Conservation (phyloP, 306 rosid genomes). For the Elaeagnus macrophylla region DNA sequence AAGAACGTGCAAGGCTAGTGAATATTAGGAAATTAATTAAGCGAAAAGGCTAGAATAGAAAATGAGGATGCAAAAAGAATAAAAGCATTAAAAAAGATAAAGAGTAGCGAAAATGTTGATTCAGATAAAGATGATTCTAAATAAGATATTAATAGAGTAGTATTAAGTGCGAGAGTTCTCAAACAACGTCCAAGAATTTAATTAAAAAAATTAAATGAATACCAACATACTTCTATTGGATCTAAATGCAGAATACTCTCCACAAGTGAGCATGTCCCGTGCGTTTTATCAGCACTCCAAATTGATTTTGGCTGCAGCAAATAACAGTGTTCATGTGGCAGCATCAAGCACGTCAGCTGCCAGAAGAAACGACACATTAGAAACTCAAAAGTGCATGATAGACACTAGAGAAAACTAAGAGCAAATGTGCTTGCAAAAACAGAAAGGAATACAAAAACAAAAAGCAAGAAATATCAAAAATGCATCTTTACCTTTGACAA, state of each 20-base stretch:
- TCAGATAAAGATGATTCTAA: not conserved
- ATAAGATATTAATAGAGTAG: too few relatives aligned
- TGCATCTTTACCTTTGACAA: conserved; percentile 48
- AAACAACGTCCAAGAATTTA: too few relatives aligned
- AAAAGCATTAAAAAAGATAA: not conserved
- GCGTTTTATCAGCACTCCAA: conserved; percentile 66
- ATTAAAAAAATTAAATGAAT: not conserved
- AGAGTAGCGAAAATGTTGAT: not conserved
- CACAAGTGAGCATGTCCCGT: conserved; percentile 60
- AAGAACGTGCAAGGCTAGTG: not conserved
- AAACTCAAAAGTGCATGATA: conserved; percentile 8
- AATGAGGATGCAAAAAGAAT: not conserved
- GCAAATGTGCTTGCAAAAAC: too few relatives aligned
- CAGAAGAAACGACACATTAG: conserved; percentile 30
- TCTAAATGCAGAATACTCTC: conserved; percentile 83
- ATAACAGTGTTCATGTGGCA: conserved; percentile 51
- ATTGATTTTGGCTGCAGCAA: conserved; percentile 73
- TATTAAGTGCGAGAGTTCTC: too few relatives aligned
- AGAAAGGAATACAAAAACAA: conserved; percentile 9
- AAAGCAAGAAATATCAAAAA: not conserved
- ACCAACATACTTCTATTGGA: conserved; percentile 69
- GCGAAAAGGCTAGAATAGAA: not conserved
- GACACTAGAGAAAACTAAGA: not conserved
- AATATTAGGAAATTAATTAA: not conserved
- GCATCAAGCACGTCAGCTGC: conserved; percentile 77